Base-by-base conservation (phyloP, 2,329 filamentous ascomycete species). In the Clarireedia hainanense region DNA sequence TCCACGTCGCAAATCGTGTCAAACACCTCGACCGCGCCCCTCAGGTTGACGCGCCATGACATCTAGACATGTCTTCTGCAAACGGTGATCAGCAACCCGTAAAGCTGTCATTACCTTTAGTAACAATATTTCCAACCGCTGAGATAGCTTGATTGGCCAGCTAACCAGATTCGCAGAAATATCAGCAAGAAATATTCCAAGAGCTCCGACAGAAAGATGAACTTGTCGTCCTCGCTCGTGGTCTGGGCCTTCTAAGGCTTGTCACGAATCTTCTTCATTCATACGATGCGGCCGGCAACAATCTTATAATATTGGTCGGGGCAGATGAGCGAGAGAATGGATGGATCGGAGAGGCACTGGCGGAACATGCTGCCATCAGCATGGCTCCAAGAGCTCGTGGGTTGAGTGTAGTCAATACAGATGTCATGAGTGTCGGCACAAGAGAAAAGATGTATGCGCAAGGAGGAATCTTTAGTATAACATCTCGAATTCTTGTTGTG, bases 211-310 rank as follows among this genome's bases (percentile, higher is more conserved):
- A 84, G 59, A 89, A 96, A 75, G 94, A 99, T 88, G 88, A 95
- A 72, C 85, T 99, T 61, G 87, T 97, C 65, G 80, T 99, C 54
- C 81, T 97, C 55, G 94, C 92, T 43, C 88, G 90, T 52, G 94
- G 94, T 64, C 85, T 99, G 48, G 94, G 94, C 64, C 84, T 97
- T 47, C 82, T 96, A 70, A 89, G 91, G 63, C 82, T 99, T 56
- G 81, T 96, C 67, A 95, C 90, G n/a, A 99, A 97, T 69, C 81
- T 99, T 40, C 82, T 99, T 27, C 94, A 99, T 72, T 91, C 91
- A 20, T 96, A 96, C 73, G 94, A 99, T 79, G 91, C 91, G 1
- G 90, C 90, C 3, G 94, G 94, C 14, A 95, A 94, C 73, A 97
- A 95, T 68, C 76, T 99, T 54, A 85, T 99, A 49, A 77, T 99